These are phyloP conservation scores for Diplodia intermedia DNA, from an alignment of 2,329 filamentous ascomycete species.

Conservation along the genomic window DNA sequence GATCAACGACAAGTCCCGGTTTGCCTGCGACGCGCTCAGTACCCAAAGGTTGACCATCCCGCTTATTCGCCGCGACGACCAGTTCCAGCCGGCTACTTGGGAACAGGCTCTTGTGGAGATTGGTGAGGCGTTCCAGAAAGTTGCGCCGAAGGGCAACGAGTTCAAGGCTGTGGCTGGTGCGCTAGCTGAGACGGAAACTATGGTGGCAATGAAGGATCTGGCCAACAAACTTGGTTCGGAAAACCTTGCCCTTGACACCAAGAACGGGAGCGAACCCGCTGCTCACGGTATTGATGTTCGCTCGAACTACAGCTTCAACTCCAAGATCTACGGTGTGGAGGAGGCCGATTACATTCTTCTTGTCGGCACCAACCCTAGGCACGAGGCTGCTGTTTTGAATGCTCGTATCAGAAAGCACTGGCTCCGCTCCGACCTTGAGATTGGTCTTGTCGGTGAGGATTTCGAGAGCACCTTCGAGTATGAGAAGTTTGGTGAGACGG, in stretches of 20 bases:
- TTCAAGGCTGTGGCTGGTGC: constrained; percentile 95
- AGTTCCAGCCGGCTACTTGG: constrained; percentile 93
- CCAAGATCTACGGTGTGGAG: constrained; percentile 89
- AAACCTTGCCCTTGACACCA: constrained; percentile 91
- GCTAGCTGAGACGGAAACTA: constrained; percentile 87
- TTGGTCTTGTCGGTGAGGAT: constrained; percentile 87
- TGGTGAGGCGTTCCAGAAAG: constrained; percentile 76
- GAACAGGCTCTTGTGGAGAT: constrained; percentile 94
- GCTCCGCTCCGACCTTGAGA: constrained; percentile 91
- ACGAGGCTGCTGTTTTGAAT: constrained; percentile 94
- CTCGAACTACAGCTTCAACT: constrained; percentile 97
- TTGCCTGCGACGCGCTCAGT: constrained; percentile 95
- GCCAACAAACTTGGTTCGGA: constrained; percentile 97
- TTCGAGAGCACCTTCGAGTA: constrained; percentile 97
- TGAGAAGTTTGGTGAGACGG: constrained; percentile 83
- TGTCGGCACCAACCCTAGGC: constrained; percentile 91
- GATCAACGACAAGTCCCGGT: constrained; percentile 98
- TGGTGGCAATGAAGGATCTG: constrained; percentile 96
- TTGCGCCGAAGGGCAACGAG: constrained; percentile 87
- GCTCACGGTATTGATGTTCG: constrained; percentile 93
- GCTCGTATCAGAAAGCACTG: constrained; percentile 98
- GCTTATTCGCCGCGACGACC: constrained; percentile 83
- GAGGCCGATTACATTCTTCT: constrained; percentile 91
- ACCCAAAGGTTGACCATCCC: constrained; percentile 95
- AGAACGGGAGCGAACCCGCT: constrained; percentile 79